Conservation (phyloP, 2,329 filamentous ascomycete species). For the Pezicula carpinea region DNA sequence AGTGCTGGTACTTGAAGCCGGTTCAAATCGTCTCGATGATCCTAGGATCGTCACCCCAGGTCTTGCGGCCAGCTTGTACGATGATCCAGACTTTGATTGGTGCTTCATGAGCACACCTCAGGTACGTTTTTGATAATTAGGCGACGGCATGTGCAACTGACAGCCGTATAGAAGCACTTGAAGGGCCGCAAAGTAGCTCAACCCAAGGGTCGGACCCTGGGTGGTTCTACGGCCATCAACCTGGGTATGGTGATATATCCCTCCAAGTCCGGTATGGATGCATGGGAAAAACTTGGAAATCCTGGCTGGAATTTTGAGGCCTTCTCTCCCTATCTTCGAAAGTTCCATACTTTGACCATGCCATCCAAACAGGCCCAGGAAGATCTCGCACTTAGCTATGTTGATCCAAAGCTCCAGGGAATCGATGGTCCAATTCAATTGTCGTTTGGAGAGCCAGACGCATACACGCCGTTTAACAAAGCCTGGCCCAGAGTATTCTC, state of each 20-base stretch:
- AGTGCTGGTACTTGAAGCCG: constrained; percentile 10
- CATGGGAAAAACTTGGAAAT: constrained; percentile 37
- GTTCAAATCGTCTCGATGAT: constrained; percentile 3
- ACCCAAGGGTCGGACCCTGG: constrained; percentile 30
- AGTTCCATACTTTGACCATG: constrained; percentile 22
- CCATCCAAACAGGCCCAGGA: constrained; percentile 5
- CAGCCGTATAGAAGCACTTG: constrained; percentile 5
- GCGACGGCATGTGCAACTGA: neutral
- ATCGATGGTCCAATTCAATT: constrained; percentile 11
- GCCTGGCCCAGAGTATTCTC: constrained; percentile 5
- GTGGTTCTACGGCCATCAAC: constrained; percentile 33
- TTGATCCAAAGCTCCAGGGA: constrained; percentile 5
- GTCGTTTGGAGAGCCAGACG: constrained; percentile 7
- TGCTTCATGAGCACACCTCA: constrained; percentile 32
- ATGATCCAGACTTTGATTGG: constrained; percentile 33
- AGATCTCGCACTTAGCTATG: constrained; percentile 4
- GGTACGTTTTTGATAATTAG: constrained; percentile 22
- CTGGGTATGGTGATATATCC: constrained; percentile 21
- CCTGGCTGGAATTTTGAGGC: constrained; percentile 34
- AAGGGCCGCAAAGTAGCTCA: constrained; percentile 4
- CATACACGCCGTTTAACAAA: constrained; percentile 4
- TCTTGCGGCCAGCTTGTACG: constrained; percentile 13
- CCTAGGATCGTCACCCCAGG: constrained; percentile 4
- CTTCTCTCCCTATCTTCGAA: constrained; percentile 36
- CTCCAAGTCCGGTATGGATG: constrained; percentile 28